phyloP scores from a whole-genome alignment of 1,139 yeast species.

The Taphrina deformans region DNA sequence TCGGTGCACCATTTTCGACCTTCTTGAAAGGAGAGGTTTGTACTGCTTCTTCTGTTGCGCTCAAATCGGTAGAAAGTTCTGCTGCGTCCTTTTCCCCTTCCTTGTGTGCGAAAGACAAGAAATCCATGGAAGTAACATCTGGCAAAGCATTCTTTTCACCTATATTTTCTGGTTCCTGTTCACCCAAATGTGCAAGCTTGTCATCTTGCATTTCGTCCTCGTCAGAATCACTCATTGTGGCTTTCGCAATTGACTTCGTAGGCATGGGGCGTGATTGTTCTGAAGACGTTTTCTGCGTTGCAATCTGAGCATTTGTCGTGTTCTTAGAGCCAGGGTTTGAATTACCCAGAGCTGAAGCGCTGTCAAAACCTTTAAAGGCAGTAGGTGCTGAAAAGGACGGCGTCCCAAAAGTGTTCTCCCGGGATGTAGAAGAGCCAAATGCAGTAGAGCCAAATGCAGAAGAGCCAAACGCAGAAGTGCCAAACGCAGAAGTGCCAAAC shows the following conservation, averaged over 20 bases:
- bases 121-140: not conserved
- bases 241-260: not conserved
- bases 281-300: not conserved
- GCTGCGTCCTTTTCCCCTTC: not conserved
- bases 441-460: conserved; percentile 12
- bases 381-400: not conserved
- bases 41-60: not conserved
- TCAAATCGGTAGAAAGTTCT: not conserved
- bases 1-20: not conserved
- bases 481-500: conserved; percentile 15
- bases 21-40: not conserved
- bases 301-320: not conserved
- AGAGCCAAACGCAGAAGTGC: conserved; percentile 13
- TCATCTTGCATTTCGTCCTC: conserved; percentile 18
- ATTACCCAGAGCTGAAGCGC: not conserved
- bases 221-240: conserved; percentile 1
- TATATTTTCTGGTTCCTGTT: not conserved
- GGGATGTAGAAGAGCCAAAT: not conserved
- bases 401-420: too few species aligned
- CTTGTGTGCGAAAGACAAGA: not conserved
- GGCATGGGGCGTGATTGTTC: not conserved
- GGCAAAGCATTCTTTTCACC: not conserved
- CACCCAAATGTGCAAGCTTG: conserved; percentile 16
- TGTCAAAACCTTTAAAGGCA: conserved; percentile 1
- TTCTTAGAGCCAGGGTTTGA: not conserved